phyloP scores from a whole-genome alignment of 495 filamentous ascomycete genomes.

The Tuber indicum region DNA sequence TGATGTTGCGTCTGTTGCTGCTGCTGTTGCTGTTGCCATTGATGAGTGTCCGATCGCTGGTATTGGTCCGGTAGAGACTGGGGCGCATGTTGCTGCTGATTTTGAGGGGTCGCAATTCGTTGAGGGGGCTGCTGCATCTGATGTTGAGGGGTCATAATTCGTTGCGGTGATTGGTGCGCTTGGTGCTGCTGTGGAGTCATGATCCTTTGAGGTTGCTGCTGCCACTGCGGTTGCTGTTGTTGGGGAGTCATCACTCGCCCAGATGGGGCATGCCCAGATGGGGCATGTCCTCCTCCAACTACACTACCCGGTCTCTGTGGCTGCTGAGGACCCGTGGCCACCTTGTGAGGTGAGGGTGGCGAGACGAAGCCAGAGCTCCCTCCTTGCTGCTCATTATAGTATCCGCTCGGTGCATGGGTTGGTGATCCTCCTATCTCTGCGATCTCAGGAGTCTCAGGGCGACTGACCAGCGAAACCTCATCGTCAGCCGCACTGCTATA shows the following conservation, averaged over 20 bases:
- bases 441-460: constrained; percentile 15
- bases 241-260: constrained; percentile 12
- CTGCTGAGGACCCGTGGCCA: background rate
- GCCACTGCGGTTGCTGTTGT: constrained; percentile 12
- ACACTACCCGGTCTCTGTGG: constrained; percentile 10
- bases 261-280: constrained; percentile 1
- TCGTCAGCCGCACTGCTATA: constrained; percentile 3
- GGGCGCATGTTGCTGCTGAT: constrained; percentile 10
- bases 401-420: background rate
- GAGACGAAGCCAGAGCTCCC: constrained; percentile 2
- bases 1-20: background rate
- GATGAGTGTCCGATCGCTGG: constrained; percentile 6
- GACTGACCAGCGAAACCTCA: constrained; percentile 11
- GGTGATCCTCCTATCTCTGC: background rate
- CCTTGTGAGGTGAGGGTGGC: constrained; percentile 18
- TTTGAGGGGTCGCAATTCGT: constrained; percentile 5
- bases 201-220: background rate
- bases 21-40: background rate
- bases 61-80: constrained; percentile 4
- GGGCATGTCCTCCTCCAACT: background rate
- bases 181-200: constrained; percentile 12
- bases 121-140: constrained; percentile 10
- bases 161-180: background rate
- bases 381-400: background rate
- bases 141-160: constrained; percentile 12